Percentiles rank a stretch among this genome's conserved stretches.
Conservation (phyloP, 169 alveolate species). For the Babesia caballi region DNA sequence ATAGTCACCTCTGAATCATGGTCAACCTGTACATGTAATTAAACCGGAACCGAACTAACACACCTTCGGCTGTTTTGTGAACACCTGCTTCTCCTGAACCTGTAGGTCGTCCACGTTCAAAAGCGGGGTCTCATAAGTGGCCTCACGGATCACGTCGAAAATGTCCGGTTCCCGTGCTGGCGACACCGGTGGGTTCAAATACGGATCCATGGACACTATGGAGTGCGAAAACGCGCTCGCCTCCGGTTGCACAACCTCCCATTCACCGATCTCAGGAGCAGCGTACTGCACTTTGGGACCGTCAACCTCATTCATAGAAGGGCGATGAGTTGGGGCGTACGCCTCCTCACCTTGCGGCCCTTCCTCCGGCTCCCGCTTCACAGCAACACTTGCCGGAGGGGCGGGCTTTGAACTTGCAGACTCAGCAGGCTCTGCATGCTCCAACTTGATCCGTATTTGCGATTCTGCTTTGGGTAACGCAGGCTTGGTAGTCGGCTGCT, state of each 20-base stretch:
- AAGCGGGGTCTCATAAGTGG: conserved; percentile 27
- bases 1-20: conserved; percentile 2
- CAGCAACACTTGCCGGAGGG: not conserved
- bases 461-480: not conserved
- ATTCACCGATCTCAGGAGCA: conserved; percentile 46
- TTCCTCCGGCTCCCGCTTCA: conserved; percentile 16
- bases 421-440: not conserved
- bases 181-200: conserved; percentile 5
- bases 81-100: conserved; percentile 32
- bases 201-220: conserved; percentile 33
- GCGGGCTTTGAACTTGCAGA: not conserved
- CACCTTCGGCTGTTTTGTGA: not conserved
- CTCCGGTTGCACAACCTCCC: conserved; percentile 61
- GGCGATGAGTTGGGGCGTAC: not conserved
- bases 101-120: conserved; percentile 41
- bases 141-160: conserved; percentile 9
- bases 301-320: not conserved
- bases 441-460: conserved; percentile 30
- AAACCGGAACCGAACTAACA: not conserved
- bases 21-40: not conserved
- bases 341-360: not conserved
- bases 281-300: not conserved
- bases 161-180: conserved; percentile 19
- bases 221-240: conserved; percentile 60
- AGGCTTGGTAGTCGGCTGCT: not conserved